These are phyloP conservation scores for Gossypioides kirkii DNA, from an alignment of 345 rosid genomes.

Conservation along the genomic window DNA sequence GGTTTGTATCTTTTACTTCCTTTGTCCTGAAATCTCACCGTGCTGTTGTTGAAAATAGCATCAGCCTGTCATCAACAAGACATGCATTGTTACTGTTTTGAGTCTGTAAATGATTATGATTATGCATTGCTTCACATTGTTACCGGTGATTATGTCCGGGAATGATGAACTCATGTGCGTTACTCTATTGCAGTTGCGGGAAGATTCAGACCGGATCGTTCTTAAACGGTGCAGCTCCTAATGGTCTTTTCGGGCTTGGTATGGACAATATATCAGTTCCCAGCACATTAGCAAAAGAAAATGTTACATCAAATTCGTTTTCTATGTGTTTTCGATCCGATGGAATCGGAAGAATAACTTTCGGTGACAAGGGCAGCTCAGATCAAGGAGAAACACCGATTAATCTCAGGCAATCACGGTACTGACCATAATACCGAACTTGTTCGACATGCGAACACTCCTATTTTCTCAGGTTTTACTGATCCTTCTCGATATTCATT, in stretches of 20 bases:
- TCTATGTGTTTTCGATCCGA: constrained; percentile 84
- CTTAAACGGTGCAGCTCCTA: constrained; percentile 82
- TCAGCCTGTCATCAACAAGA: background rate
- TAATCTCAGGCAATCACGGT: constrained; percentile 54
- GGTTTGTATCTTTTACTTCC: constrained; percentile 31
- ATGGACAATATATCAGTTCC: constrained; percentile 76
- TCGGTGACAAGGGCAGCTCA: constrained; percentile 84
- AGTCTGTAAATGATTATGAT: background rate
- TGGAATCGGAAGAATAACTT: constrained; percentile 79
- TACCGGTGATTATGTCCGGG: background rate
- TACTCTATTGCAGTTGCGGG: constrained; percentile 67
- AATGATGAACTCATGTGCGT: background rate
- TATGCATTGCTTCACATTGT: background rate
- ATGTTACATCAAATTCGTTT: constrained; percentile 66
- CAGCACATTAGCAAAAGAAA: constrained; percentile 66
- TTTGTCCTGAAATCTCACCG: background rate
- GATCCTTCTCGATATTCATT: constrained; percentile 2
- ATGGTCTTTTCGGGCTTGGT: constrained; percentile 97
- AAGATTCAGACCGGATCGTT: constrained; percentile 78
- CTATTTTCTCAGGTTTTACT: constrained; percentile 13
- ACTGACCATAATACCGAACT: background rate
- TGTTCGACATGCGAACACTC: background rate
- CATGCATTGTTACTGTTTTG: background rate
- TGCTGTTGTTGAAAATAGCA: background rate
- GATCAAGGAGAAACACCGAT: constrained; percentile 83